Evolutionary conservation across 179 eudicot genomes (phyloP), one percentile per base, ranked within the genome.

Genomic region (Silene coronaria): DNA sequence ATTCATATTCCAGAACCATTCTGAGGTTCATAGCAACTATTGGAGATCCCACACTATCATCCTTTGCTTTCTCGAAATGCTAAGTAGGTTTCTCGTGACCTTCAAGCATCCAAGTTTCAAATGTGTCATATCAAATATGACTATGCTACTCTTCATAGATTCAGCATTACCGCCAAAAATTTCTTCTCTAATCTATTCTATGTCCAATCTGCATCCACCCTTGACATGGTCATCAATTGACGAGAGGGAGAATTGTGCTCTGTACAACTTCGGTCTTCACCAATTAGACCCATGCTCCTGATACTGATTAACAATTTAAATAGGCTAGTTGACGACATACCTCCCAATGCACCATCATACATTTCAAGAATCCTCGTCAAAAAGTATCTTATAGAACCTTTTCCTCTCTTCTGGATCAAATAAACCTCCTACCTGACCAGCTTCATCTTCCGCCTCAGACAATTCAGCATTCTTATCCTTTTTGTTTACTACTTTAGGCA

Each of bases 361-460:
- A 26, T 53, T 58, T 73, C 55, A 82, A 27, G 72, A 62, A 21
- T 80, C 79, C 46, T 89, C 96, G 27, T 85, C 92, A 61, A 94
- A 92, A n/a, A 94, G 92, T 79, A 86, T 84, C 76, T 89, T 89
- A 61, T 94, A 94, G 76, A 92, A 94, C 79, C 94, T 73, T 82
- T 88, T 92, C 79, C 97, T 84, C 81, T 94, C 98, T 79, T 94
- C 97, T 9, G 91, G 91, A 73, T 92, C 96, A 80, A 94, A 84
- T 34, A 90, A 87, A 75, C 94, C 86, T 46, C 91, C 87, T 16
- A 80, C 73, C 75, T 84, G 87, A 83, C 91, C 87, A 23, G 76
- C 83, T 80, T 79, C 85, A 78, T 82, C 85, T 10, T 88, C 91
- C 73, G 82, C 81, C 77, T 88, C 90, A 48, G 82, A 79, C 69